Base-by-base conservation (phyloP, 164 flowering plant genomes). In the Stephania japonica region DNA sequence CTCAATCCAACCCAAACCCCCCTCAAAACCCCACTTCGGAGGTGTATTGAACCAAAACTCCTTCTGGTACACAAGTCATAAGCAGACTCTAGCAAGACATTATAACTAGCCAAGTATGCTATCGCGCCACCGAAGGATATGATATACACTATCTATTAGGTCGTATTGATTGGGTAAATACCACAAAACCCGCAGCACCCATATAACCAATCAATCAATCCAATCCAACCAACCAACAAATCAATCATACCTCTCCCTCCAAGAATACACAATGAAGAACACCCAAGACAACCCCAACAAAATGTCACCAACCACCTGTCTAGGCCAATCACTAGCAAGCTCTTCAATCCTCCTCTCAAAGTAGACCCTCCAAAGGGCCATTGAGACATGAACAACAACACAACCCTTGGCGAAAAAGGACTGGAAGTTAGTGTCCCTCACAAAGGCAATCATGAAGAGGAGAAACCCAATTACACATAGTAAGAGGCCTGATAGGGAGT, bases 181-280 rank as follows among this genome's bases (percentile, higher is more conserved):
- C n/a, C n/a, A n/a, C n/a, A n/a, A n/a, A n/a, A n/a, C n/a, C n/a
- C n/a, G n/a, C n/a, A n/a, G n/a, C n/a, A n/a, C n/a, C n/a, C n/a
- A n/a, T n/a, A n/a, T n/a, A n/a, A n/a, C n/a, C n/a, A n/a, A n/a
- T n/a, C n/a, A 44, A 42, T 66, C 19, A 68, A 42, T 13, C 23
- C 53, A 42, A 26, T 19, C 49, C 47, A 62, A 1, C 23, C 0
- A 32, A 32, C 4, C 38, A 42, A 19, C 42, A 25, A 72, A 62
- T 26, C 66, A 88, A 79, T 93, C 98, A 80, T 92, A 92, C 85
- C 91, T 93, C 80, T 93, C 98, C 68, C 90, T 85, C 94, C 97
- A 93, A 1, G 93, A 82, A 70, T 84, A 89, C 6, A 91, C 87
- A 66, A 91, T 86, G 68, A 91, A 88, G 77, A 91, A 84, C 53